Evolutionary conservation across 148 eudicot species (phyloP), one percentile per base, ranked within the genome.

Genomic region (Heliamphora exappendiculata): DNA sequence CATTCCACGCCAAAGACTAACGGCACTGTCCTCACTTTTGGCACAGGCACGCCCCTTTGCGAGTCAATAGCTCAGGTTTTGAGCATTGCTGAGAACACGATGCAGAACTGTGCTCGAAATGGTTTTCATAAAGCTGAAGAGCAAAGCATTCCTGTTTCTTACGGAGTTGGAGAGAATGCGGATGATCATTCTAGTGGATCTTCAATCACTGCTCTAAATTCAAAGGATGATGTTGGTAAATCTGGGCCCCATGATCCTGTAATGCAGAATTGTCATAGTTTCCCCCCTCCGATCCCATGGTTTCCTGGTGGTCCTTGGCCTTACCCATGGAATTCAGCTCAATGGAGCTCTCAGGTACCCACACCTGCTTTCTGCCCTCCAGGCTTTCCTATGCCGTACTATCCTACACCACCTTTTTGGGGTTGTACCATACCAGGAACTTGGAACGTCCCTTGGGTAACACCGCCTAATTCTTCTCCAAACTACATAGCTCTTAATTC

Each of bases 351-450:
- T 49, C 62, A 29, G 14, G 49, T 51, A 17, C 75, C 75, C 5
- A 59, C 75, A 4, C 78, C 81, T 60, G 70, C 75, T 31, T 74
- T 82, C 24, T 55, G 73, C 67, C 83, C 80, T 7, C 72, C 76
- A 1, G 85, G 84, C 39, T 70, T 72, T 75, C 82, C 86, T 0
- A 76, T 83, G 64, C 73, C 86, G 6, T 83, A 79, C 59, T 87
- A 81, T 53, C 86, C 87, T 7, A 45, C 81, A 8, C 76, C 84
- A 33, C 80, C 86, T 22, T 83, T 77, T 67, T 87, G 90, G 87
- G 84, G 81, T 63, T 87, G 81, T 74, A 3, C 78, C 14, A 28
- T 84, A 26, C 81, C 79, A 17, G 72, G 79, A 28, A 11, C 76
- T 53, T 87, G 85, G 85, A 80, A 49, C 45, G 17, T 75, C 51